A percentile compares a stretch with the other conserved stretches of the same genome.
phyloP scores from a whole-genome alignment of 192 early-diverging fungal species.

The Spinellus fusiger region DNA sequence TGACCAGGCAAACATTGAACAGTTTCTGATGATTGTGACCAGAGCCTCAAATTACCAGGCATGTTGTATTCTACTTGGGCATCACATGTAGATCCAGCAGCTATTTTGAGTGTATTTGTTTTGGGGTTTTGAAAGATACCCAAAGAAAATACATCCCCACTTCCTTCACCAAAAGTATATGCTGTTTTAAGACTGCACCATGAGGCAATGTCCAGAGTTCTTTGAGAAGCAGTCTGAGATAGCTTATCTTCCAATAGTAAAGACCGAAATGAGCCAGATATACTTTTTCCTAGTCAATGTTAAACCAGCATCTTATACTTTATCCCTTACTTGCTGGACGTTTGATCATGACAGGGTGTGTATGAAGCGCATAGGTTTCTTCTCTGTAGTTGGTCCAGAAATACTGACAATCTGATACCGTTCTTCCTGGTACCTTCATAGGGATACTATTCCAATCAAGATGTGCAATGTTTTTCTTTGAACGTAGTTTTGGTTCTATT shows the following conservation, averaged over 20 bases:
- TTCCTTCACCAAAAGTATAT: conserved; percentile 9
- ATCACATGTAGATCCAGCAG: conserved; percentile 12
- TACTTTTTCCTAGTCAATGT: background rate
- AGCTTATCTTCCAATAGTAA: background rate
- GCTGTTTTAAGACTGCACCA: conserved; percentile 1
- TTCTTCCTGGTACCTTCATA: conserved; percentile 1
- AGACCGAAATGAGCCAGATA: background rate
- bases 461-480: background rate
- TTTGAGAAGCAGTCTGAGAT: background rate
- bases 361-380: background rate
- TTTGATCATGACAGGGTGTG: conserved; percentile 2
- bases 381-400: background rate
- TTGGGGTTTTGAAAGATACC: background rate
- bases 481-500: background rate
- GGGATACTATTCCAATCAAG: background rate
- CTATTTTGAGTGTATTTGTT: background rate
- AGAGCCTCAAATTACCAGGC: conserved; percentile 17
- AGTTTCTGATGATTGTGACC: background rate
- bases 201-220: background rate
- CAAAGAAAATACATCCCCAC: conserved; percentile 18
- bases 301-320: background rate
- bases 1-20: background rate
- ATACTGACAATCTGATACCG: conserved; percentile 1
- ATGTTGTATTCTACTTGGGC: conserved; percentile 13
- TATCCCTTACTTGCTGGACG: background rate